These are phyloP conservation scores for Ceratobasidium sp. DNA, from an alignment of 1,284 basidiomycete species.

Conservation along the genomic window DNA sequence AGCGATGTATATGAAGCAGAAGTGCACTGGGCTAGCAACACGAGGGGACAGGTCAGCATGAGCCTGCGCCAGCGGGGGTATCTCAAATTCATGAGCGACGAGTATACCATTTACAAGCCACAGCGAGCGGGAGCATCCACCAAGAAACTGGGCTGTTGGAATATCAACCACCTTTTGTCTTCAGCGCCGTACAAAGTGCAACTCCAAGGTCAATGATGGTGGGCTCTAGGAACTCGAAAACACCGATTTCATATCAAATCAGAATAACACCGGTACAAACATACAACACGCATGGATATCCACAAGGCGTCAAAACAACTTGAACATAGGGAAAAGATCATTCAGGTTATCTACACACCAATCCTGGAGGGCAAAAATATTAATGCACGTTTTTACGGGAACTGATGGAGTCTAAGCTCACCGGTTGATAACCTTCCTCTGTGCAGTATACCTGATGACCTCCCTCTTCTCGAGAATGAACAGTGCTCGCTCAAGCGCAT, in stretches of 20 bases:
- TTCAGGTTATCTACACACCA: constrained; percentile 12
- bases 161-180: not conserved
- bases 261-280: constrained; percentile 9
- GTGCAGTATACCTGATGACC: constrained; percentile 86
- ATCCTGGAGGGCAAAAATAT: not conserved
- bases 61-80: no score
- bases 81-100: no score
- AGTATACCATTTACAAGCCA: no score
- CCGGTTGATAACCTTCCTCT: constrained; percentile 51
- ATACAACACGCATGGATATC: not conserved
- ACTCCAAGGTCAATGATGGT: not conserved
- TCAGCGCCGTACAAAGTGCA: not conserved
- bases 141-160: not conserved
- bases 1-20: constrained; percentile 13
- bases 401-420: not conserved
- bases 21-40: not conserved
- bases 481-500: constrained; percentile 91
- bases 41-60: no score
- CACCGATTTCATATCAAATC: not conserved
- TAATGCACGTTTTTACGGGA: not conserved
- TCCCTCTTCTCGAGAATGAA: constrained; percentile 96
- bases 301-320: not conserved
- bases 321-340: no score
- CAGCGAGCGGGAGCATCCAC: not conserved
- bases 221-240: not conserved